Conservation (phyloP, 73 alveolate genomes). For the Paramecium primaurelia region DNA sequence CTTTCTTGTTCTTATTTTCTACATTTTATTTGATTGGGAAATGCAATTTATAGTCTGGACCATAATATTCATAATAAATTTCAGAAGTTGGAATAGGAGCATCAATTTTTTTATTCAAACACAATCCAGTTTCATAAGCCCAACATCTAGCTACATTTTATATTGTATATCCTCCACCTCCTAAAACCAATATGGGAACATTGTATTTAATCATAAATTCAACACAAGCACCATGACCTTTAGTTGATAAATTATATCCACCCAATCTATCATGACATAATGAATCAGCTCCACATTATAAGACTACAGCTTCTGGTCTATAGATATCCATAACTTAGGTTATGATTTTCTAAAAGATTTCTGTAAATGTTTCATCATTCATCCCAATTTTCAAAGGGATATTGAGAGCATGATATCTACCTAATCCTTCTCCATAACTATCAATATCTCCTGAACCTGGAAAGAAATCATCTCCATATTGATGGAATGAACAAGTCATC, state of each 20-base stretch:
- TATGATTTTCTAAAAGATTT: slow-evolving; percentile 79
- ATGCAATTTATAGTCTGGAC: slow-evolving; percentile 69
- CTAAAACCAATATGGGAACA: slow-evolving; percentile 90
- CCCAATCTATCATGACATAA: slow-evolving; percentile 94
- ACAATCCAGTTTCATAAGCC: slow-evolving; percentile 98
- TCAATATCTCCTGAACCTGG: slow-evolving; percentile 97
- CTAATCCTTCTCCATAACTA: slow-evolving; percentile 90
- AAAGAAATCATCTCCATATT: slow-evolving; percentile 97
- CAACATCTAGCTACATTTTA: slow-evolving; percentile 97
- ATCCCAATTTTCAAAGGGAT: slow-evolving; percentile 95
- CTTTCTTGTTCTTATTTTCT: slow-evolving; percentile 55
- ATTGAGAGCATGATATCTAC: slow-evolving; percentile 92
- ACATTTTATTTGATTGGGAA: slow-evolving; percentile 57
- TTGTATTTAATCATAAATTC: slow-evolving; percentile 82
- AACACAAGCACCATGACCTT: slow-evolving; percentile 98
- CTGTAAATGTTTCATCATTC: slow-evolving; percentile 84
- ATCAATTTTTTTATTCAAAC: slow-evolving; percentile 80
- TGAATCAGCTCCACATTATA: slow-evolving; percentile 98
- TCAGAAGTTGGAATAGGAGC: slow-evolving; percentile 70
- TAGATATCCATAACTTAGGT: slow-evolving; percentile 80
- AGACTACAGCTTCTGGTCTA: slow-evolving; percentile 92
- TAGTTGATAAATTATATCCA: slow-evolving; percentile 88
- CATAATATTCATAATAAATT: slow-evolving; percentile 75
- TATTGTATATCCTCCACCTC: slow-evolving; percentile 99
- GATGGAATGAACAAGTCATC: slow-evolving; percentile 95